These are phyloP conservation scores for Murraya paniculata DNA, from an alignment of 345 rosid genomes.

Conservation along the genomic window DNA sequence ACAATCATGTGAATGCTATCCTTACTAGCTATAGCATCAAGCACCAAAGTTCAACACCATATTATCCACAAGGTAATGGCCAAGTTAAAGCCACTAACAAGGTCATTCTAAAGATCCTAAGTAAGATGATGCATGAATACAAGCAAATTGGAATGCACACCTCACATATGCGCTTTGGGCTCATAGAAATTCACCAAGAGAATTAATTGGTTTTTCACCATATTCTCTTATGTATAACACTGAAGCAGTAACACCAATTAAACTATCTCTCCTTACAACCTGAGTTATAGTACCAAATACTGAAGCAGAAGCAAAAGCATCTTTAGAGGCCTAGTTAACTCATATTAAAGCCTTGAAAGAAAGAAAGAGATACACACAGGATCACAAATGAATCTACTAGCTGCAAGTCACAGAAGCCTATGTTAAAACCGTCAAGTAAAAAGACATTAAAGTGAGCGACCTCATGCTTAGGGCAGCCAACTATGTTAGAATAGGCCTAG, in stretches of 20 bases:
- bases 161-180: neutral
- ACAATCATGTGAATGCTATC: too few species aligned
- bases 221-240: neutral
- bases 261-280: neutral
- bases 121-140: neutral
- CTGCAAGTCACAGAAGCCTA: too few species aligned
- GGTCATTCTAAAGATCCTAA: neutral
- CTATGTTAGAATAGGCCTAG: too few species aligned
- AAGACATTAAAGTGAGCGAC: too few species aligned
- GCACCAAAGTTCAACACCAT: neutral
- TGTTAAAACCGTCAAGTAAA: too few species aligned
- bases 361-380: too few species aligned
- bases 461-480: too few species aligned
- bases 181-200: neutral
- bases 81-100: neutral
- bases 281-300: neutral
- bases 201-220: neutral
- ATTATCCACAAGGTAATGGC: neutral
- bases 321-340: too few species aligned
- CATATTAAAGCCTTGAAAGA: too few species aligned
- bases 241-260: neutral
- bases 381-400: too few species aligned
- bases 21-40: neutral
- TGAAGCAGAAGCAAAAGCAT: too few species aligned
- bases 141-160: neutral